Base-by-base conservation (phyloP, 305 asterid genomes). In the Stenogyne calaminthoides region DNA sequence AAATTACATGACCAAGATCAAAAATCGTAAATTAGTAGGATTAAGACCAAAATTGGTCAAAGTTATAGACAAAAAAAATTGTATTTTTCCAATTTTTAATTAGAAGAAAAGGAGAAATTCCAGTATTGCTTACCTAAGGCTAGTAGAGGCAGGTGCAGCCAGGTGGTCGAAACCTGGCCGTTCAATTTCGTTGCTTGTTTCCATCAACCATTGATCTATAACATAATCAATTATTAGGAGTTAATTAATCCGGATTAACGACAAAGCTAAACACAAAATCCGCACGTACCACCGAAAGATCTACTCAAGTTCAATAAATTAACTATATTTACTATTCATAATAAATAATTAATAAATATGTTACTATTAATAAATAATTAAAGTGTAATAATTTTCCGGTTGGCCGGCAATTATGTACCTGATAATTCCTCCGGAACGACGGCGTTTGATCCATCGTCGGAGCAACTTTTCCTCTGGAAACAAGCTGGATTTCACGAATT, bases 351-450 rank as follows among this genome's bases (percentile, higher is more conserved):
- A 55, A 20, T 4, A 54, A 55, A 20, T 4, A 54, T 16, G 14
- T 27, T 19, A 54, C 9, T 14, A 32, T 32, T 3, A 2, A 9
- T 9, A 72, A 2, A 9, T 15, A 72, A 19, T 51, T 25, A n/a
- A 36, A 7, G 9, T 10, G 58, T 56, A 16, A 22, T 25, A 25
- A 25, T 25, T 32, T 1, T 12, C 44, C 22, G 67, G 39, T 14
- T 16, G 76, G 80, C 74, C 64, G 60, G 64, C 59, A 69, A 9
- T 29, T 32, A 3, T 32, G 7, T 74, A 91, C 97, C 95, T 57
- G 97, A 83, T 55, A 85, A 77, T 54, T 91, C 97, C 77, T 86
- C 96, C 65, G 91, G 96, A 7, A 85, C 91, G 64, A 91, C 90
- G 74, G 58, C 87, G 80, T 78, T 61, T 64, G 66, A 36, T 9